A percentile compares a stretch with the other conserved stretches of the same genome.
Conservation (phyloP, 768 basidiomycete species). For the Porphyrellus cyaneotinctus region DNA sequence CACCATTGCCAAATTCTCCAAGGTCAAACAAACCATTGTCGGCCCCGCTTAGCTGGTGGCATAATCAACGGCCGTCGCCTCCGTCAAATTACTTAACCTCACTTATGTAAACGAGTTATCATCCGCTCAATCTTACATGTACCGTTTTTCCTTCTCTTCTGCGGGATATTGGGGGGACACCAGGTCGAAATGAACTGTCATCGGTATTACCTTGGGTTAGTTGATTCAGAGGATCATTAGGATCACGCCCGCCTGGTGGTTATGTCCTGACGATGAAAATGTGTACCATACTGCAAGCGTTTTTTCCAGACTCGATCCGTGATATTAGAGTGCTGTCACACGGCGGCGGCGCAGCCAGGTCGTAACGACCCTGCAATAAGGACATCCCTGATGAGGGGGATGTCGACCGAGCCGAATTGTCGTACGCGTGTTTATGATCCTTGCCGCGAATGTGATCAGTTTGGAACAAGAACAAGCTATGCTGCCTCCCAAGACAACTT, state of each 20-base stretch:
- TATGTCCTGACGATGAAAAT: not conserved
- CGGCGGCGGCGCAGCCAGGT: no score
- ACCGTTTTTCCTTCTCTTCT: constrained; percentile 2
- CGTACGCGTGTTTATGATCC: no score
- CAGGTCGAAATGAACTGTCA: not conserved
- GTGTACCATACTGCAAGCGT: constrained; percentile 1
- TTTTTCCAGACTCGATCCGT: not conserved
- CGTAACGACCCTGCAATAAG: no score
- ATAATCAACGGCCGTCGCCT: not conserved
- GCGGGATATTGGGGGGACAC: not conserved
- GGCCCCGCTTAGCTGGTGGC: constrained; percentile 19
- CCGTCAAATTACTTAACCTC: not conserved
- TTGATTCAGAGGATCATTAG: not conserved
- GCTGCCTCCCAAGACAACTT: no score
- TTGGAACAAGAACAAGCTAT: no score
- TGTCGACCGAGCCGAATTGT: no score
- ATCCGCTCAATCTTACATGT: constrained; percentile 9
- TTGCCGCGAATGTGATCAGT: no score
- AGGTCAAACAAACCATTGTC: constrained; percentile 49
- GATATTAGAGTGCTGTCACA: no score
- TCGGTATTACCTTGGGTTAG: not conserved
- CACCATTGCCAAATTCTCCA: constrained; percentile 45
- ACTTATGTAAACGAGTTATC: not conserved
- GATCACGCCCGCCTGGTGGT: not conserved
- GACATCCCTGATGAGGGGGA: no score